Percentiles rank a stretch among this genome's conserved stretches.
Evolutionary conservation across 2,329 filamentous ascomycete genomes (phyloP).

Genomic region (Coniochaeta sp.): DNA sequence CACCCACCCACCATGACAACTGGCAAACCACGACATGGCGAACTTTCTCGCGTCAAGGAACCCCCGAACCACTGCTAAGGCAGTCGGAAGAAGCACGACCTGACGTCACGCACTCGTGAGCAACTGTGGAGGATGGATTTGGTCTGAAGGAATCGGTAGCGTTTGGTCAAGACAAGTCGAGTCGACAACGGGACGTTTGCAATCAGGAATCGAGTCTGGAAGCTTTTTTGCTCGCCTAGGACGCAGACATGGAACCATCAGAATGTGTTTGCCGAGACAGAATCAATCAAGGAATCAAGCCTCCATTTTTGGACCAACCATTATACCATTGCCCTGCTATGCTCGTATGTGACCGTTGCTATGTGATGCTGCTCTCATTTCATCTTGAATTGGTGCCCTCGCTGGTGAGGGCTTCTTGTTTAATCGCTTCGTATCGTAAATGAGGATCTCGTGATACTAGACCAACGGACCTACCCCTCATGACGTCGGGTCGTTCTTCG

Average conservation of each 20-base stretch:
- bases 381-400: no score
- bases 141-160: neutral
- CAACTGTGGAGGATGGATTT: slow-evolving; percentile 1
- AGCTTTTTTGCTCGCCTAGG: slow-evolving; percentile 4
- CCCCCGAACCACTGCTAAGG: no score
- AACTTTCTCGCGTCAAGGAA: neutral
- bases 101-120: slow-evolving; percentile 6
- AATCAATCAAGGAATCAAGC: slow-evolving; percentile 2
- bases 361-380: no score
- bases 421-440: no score
- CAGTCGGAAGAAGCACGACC: neutral
- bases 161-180: slow-evolving; percentile 5
- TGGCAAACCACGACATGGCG: slow-evolving; percentile 15
- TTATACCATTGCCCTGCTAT: no score
- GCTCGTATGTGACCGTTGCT: no score
- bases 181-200: slow-evolving; percentile 3
- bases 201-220: neutral
- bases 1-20: slow-evolving; percentile 19
- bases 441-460: no score
- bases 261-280: slow-evolving; percentile 1
- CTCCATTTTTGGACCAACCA: neutral
- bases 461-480: no score
- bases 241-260: neutral
- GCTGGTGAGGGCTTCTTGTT: no score
- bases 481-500: no score